Base-by-base conservation (phyloP, 345 rosid genomes). In the Toxicodendron radicans region DNA sequence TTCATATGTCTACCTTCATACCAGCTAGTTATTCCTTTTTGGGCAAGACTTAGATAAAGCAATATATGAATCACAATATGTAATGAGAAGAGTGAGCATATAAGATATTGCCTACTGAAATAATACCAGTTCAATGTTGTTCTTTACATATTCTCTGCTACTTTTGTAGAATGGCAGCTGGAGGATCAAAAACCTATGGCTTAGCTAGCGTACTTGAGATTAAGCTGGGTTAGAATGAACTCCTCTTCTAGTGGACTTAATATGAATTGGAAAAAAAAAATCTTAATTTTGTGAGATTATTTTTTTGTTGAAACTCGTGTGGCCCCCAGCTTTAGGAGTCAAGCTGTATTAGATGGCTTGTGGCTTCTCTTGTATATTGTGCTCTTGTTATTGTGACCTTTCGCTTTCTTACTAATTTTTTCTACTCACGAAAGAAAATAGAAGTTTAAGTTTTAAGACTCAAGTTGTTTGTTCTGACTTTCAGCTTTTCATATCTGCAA, bases 251-350 rank as follows among this genome's bases (percentile, higher is more conserved):
- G 10, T 16, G 11, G 20, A 61, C 43, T 0, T 0, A 38, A 38
- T 38, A 27, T 2, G 1, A 2, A 27, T 27, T 27, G 30, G 30
- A 2, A 27, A 27, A 11, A 62, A 41, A 38, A 62, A 7, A 17
- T 3, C 66, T 18, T 9, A 10, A 18, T 9, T 58, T 10, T 24
- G 63, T 4, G 35, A 23, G 61, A n/a, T 20, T 21, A 7, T 11
- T 57, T 57, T 57, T 32, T 10, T 57, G 60, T 57, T 21, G 60
- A 57, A 56, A 57, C 10, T 21, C 30, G 21, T 57, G 61, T 57
- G 32, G 30, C 30, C 12, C 63, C 63, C 63, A 58, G n/a, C 38
- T 58, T 58, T 58, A 58, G 63, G 63, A 12, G 63, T 58, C 13
- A 17, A 58, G 35, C 38, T 27, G 6, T 27, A 59, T 59, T 27